Evolutionary conservation across 2,329 filamentous ascomycete genomes (phyloP).

Genomic region (Setomelanomma holmii): DNA sequence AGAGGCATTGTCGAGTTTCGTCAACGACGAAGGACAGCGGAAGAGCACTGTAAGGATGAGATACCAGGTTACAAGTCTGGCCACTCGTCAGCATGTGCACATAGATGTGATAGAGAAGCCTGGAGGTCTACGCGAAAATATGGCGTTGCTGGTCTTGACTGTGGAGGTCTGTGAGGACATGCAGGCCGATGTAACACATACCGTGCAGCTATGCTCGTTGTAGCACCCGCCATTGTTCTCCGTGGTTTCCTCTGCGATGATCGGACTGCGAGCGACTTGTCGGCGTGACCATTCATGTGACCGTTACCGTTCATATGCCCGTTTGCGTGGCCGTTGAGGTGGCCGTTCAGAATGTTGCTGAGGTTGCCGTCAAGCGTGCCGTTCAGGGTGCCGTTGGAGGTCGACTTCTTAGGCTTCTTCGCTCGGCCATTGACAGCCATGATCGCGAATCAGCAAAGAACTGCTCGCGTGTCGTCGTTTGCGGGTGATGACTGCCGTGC

Average conservation of each 20-base stretch:
- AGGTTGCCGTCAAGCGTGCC: conserved; percentile 28
- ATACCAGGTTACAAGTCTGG: conserved; percentile 83
- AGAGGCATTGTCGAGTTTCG: conserved; percentile 71
- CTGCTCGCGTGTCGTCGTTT: conserved; percentile 21
- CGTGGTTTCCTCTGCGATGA: conserved; percentile 25
- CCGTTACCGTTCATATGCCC: conserved; percentile 36
- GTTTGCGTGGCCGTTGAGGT: conserved; percentile 38
- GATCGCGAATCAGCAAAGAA: conserved; percentile 25
- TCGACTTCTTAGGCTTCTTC: conserved; percentile 42
- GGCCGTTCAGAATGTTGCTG: conserved; percentile 33
- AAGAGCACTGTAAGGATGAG: conserved; percentile 80
- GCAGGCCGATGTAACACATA: conserved; percentile 14
- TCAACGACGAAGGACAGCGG: conserved; percentile 76
- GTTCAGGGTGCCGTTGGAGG: conserved; percentile 34
- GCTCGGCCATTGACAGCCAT: conserved; percentile 49
- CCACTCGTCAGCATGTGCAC: conserved; percentile 6
- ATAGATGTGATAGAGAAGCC: no score
- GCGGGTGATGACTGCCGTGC: neutral
- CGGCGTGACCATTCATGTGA: conserved; percentile 36
- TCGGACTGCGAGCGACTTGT: conserved; percentile 17
- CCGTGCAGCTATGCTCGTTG: conserved; percentile 45
- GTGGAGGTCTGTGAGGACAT: neutral
- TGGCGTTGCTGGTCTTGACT: neutral
- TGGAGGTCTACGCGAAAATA: neutral
- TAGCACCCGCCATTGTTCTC: conserved; percentile 31